Percentiles rank a stretch among this genome's conserved stretches.
These are phyloP conservation scores for Fusarium vanettenii DNA, from an alignment of 2,329 filamentous ascomycete genomes.

Conservation along the genomic window DNA sequence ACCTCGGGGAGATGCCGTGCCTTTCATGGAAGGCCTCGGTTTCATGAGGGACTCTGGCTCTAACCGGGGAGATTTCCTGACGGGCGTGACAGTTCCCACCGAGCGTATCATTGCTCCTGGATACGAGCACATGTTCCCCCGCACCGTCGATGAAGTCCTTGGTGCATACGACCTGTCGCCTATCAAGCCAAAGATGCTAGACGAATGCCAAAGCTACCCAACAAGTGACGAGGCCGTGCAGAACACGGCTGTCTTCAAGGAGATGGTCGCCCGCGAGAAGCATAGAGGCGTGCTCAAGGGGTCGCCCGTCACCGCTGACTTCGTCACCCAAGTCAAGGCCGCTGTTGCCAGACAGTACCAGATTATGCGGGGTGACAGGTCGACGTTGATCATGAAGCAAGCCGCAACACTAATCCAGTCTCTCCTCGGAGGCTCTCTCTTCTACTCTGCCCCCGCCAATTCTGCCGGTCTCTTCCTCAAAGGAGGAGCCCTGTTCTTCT, in stretches of 20 bases:
- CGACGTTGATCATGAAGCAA: conserved; percentile 34
- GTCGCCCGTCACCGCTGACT: conserved; percentile 33
- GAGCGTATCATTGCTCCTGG: conserved; percentile 49
- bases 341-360: conserved; percentile 25
- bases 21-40: conserved; percentile 53
- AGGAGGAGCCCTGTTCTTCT: conserved; percentile 27
- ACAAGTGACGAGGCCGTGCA: conserved; percentile 35
- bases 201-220: conserved; percentile 46
- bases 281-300: conserved; percentile 10
- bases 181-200: conserved; percentile 38
- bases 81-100: conserved; percentile 55
- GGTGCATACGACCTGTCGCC: conserved; percentile 45
- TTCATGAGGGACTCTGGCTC: conserved; percentile 65
- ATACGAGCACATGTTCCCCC: conserved; percentile 46
- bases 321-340: conserved; percentile 10
- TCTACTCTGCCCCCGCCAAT: conserved; percentile 22
- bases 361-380: conserved; percentile 22
- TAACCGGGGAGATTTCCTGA: conserved; percentile 80
- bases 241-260: conserved; percentile 32
- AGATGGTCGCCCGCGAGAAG: conserved; percentile 34
- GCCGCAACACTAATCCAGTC: conserved; percentile 30
- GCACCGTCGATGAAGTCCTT: conserved; percentile 51
- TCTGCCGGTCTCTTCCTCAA: conserved; percentile 26
- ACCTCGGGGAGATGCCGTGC: conserved; percentile 30
- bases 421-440: conserved; percentile 29